Conservation (phyloP, 257 asterid genomes). For the Petrea volubilis region DNA sequence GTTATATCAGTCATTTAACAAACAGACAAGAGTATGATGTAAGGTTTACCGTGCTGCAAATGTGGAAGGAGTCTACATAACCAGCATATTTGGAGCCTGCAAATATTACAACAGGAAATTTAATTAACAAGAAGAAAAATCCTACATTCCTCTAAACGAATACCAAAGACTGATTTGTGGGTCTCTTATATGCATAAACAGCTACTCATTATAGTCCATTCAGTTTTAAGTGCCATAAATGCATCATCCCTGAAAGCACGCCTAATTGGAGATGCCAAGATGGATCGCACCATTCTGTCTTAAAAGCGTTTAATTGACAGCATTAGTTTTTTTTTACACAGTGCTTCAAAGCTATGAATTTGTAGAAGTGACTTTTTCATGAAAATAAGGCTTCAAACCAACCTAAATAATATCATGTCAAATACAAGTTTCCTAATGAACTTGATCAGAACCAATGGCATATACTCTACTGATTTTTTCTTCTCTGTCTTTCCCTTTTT, state of each 20-base stretch:
- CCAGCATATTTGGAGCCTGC: slow-evolving; percentile 96
- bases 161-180: slow-evolving; percentile 2
- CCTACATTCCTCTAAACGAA: background rate
- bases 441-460: too few species aligned
- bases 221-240: background rate
- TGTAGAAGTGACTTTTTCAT: background rate
- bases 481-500: too few species aligned
- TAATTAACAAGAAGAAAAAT: slow-evolving; percentile 18
- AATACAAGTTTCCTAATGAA: too few species aligned
- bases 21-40: background rate
- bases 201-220: background rate
- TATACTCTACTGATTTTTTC: too few species aligned
- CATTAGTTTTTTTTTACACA: background rate
- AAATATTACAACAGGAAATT: slow-evolving; percentile 9
- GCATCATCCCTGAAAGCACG: background rate
- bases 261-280: background rate
- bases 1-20: background rate
- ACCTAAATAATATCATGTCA: too few species aligned
- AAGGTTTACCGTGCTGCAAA: slow-evolving; percentile 85
- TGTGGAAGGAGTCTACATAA: slow-evolving; percentile 78
- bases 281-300: background rate
- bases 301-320: background rate
- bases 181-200: background rate
- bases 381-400: background rate
- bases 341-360: slow-evolving; percentile 1